A percentile compares a stretch with the other conserved stretches of the same genome.
Evolutionary conservation across 306 rosid species (phyloP).

Genomic region (Glycine soja): DNA sequence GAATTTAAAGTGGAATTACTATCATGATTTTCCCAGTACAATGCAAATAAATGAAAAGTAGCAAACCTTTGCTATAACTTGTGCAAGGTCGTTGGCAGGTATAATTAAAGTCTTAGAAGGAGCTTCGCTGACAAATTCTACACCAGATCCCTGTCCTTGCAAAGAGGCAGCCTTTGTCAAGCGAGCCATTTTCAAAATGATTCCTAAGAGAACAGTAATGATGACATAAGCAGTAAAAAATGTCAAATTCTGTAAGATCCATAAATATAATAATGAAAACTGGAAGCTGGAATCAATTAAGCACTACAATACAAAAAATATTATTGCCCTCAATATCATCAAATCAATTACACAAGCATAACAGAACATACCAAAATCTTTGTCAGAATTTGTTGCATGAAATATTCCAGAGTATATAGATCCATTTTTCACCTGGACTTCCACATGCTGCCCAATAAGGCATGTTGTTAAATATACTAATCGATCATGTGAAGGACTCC

Average conservation of each 20-base stretch:
- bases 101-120: constrained; percentile 74
- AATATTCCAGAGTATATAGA: constrained; percentile 89
- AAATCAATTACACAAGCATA: constrained; percentile 37
- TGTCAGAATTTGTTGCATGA: constrained; percentile 78
- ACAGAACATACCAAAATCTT: constrained; percentile 81
- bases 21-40: constrained; percentile 19
- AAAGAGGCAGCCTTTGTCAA: constrained; percentile 75
- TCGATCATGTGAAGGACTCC: constrained; percentile 79
- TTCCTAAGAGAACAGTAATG: constrained; percentile 60
- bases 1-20: constrained; percentile 15
- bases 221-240: constrained; percentile 25
- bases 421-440: constrained; percentile 93
- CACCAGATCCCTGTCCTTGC: constrained; percentile 70
- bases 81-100: constrained; percentile 85
- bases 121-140: constrained; percentile 69
- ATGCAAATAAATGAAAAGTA: constrained; percentile 44
- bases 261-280: constrained; percentile 31
- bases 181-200: constrained; percentile 85
- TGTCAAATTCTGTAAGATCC: constrained; percentile 32
- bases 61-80: constrained; percentile 89
- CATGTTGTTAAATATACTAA: constrained; percentile 72
- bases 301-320: constrained; percentile 29
- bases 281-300: constrained; percentile 34
- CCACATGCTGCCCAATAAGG: constrained; percentile 92
- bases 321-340: constrained; percentile 22